Conservation (phyloP, 2,329 filamentous ascomycete genomes). For the Cryphonectria naterciae region DNA sequence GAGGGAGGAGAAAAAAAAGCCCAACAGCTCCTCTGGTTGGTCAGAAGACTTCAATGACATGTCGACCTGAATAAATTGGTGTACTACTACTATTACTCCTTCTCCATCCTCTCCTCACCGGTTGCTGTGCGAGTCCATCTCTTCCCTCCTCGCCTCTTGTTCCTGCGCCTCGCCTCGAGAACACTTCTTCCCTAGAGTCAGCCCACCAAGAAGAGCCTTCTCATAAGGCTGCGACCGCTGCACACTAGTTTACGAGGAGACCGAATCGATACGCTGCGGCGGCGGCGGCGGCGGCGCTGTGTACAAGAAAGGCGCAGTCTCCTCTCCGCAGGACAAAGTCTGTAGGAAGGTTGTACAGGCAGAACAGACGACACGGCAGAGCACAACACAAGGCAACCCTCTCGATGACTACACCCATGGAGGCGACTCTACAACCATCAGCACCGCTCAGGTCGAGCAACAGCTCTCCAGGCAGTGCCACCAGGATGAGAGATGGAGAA, state of each 20-base stretch:
- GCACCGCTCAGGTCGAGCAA: slow-evolving; percentile 15
- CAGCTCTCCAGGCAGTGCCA: slow-evolving; percentile 15
- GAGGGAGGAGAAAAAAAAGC: neutral
- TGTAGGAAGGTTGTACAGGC: neutral
- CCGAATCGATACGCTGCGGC: neutral
- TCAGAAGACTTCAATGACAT: slow-evolving; percentile 11
- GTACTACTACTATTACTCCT: neutral
- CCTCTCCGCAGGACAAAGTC: neutral
- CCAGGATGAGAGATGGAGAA: neutral
- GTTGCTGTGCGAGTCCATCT: neutral
- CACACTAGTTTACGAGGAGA: neutral
- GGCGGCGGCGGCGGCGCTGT: neutral
- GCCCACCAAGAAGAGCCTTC: neutral
- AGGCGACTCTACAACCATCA: slow-evolving; percentile 10
- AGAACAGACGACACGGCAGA: neutral
- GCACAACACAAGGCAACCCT: neutral
- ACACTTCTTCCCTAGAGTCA: neutral
- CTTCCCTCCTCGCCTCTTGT: neutral
- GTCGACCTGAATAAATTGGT: neutral
- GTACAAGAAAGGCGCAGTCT: neutral
- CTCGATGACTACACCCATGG: slow-evolving; percentile 11
- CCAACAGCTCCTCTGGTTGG: slow-evolving; percentile 3
- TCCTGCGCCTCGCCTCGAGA: neutral
- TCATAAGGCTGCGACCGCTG: neutral
- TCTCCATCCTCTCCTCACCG: neutral